Percentiles rank a stretch among this genome's conserved stretches.
These are phyloP conservation scores for Vanrija sp. DNA, from an alignment of 1,284 basidiomycete species.

Conservation along the genomic window DNA sequence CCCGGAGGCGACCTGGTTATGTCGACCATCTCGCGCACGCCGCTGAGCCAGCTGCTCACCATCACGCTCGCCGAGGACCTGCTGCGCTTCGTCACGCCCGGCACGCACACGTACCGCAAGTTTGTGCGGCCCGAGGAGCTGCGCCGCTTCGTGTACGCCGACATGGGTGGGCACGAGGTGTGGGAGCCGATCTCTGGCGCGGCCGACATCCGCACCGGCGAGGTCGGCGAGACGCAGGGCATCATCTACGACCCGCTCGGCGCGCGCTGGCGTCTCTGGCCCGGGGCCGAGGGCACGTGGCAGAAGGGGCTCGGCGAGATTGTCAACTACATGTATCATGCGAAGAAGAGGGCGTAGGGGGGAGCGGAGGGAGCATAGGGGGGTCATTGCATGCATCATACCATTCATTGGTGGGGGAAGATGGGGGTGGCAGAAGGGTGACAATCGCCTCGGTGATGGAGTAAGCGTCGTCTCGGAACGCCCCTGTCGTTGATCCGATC, in stretches of 20 bases:
- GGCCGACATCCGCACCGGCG: slow-evolving; percentile 53
- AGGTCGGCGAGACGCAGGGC: slow-evolving; percentile 76
- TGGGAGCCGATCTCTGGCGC: slow-evolving; percentile 46
- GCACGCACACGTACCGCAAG: slow-evolving; percentile 90
- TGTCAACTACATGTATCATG: slow-evolving; percentile 50
- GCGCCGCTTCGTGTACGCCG: slow-evolving; percentile 69
- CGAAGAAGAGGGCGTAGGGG: slow-evolving; percentile 28
- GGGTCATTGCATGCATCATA: background rate
- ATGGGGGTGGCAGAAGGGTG: too few species aligned
- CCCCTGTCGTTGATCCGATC: too few species aligned
- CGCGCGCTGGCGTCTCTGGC: slow-evolving; percentile 66
- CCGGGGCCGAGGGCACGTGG: slow-evolving; percentile 61
- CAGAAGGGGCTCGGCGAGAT: slow-evolving; percentile 37
- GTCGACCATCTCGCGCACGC: slow-evolving; percentile 93
- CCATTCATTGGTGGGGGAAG: background rate
- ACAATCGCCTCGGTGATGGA: too few species aligned
- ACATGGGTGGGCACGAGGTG: slow-evolving; percentile 52
- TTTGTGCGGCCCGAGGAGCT: slow-evolving; percentile 87
- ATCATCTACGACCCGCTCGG: slow-evolving; percentile 75
- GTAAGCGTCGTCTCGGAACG: too few species aligned
- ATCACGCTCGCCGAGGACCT: slow-evolving; percentile 86
- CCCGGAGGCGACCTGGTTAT: slow-evolving; percentile 94
- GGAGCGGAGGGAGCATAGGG: background rate
- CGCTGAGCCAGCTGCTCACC: slow-evolving; percentile 81
- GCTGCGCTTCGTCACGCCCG: slow-evolving; percentile 74